Conservation (phyloP, 768 basidiomycete genomes). For the Auriculariales sp. region DNA sequence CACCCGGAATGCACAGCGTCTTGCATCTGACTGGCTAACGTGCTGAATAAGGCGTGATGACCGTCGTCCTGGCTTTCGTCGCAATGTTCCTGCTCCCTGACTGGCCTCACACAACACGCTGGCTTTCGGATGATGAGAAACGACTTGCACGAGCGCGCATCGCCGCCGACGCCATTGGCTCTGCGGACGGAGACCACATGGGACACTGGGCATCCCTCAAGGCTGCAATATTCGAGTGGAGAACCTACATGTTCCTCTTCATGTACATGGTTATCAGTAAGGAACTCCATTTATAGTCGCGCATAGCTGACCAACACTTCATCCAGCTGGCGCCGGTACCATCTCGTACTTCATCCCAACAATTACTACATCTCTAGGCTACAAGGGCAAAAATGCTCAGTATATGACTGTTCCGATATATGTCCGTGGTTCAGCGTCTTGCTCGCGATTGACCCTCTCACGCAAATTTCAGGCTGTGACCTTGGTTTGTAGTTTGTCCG, state of each 20-base stretch:
- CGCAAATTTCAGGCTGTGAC: background rate
- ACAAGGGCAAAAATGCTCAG: background rate
- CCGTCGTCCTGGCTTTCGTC: background rate
- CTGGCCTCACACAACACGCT: conserved; percentile 2
- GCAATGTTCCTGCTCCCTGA: background rate
- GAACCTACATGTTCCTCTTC: background rate
- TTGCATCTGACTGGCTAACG: too few relatives aligned
- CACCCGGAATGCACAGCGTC: too few relatives aligned
- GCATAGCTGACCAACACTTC: background rate
- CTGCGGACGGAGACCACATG: background rate
- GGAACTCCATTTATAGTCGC: background rate
- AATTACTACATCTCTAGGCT: background rate
- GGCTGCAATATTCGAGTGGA: background rate
- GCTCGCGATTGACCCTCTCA: background rate
- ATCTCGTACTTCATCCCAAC: conserved; percentile 1
- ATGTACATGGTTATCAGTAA: background rate
- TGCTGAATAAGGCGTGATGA: background rate
- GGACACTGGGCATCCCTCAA: background rate
- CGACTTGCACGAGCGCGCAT: background rate
- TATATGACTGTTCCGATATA: background rate
- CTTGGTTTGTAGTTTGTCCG: background rate
- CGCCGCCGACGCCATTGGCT: background rate
- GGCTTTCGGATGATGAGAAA: conserved; percentile 1
- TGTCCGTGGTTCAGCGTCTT: background rate
- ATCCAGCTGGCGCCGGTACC: background rate